Evolutionary conservation across 495 filamentous ascomycete species (phyloP).

Genomic region (Hyaloscypha bicolor): DNA sequence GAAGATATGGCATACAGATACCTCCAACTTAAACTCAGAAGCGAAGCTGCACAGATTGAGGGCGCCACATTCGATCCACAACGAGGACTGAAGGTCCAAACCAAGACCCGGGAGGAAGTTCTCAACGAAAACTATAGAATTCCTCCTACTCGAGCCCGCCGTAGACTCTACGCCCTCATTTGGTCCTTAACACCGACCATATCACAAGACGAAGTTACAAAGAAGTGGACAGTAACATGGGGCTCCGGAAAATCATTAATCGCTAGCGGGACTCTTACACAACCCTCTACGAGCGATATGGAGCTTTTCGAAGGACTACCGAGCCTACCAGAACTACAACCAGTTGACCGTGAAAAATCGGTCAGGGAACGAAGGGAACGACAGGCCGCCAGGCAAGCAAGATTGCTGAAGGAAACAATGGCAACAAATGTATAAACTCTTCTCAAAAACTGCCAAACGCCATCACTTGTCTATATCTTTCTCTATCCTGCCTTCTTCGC

Average conservation of each 20-base stretch:
- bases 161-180: slow-evolving; percentile 25
- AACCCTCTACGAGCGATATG: slow-evolving; percentile 15
- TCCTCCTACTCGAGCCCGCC: slow-evolving; percentile 2
- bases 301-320: slow-evolving; percentile 27
- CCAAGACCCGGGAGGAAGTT: not conserved
- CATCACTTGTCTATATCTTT: slow-evolving; percentile 6
- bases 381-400: not conserved
- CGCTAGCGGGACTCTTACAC: slow-evolving; percentile 5
- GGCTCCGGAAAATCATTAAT: slow-evolving; percentile 13
- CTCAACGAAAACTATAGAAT: not conserved
- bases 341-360: not conserved
- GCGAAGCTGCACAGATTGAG: slow-evolving; percentile 11
- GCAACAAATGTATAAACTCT: not conserved
- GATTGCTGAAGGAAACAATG: not conserved
- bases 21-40: not conserved
- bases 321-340: not conserved
- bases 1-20: not conserved
- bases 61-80: slow-evolving; percentile 1
- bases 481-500: slow-evolving; percentile 38
- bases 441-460: not conserved
- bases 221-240: slow-evolving; percentile 28
- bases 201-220: slow-evolving; percentile 20
- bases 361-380: not conserved
- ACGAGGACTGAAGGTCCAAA: not conserved
- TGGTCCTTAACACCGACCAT: slow-evolving; percentile 28